Percentiles rank a stretch among this genome's conserved stretches.
Conservation (phyloP, 768 basidiomycete species). For the Mycena venus region DNA sequence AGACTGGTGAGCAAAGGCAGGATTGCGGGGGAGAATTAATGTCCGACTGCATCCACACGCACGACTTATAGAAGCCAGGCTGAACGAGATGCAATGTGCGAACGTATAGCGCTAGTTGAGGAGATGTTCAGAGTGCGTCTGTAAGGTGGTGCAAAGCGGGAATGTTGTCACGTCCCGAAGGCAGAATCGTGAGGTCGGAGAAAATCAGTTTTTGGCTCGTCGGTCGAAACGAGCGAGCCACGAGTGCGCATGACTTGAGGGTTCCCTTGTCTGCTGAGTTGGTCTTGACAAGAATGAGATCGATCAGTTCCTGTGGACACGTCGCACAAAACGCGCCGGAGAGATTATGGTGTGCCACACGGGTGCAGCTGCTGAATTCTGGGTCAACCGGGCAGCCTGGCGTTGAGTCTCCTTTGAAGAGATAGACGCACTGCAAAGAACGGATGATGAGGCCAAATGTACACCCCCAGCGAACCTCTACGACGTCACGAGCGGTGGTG, state of each 20-base stretch:
- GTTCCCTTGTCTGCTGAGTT: constrained; percentile 3
- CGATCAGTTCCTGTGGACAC: too few relatives aligned
- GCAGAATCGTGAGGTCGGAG: too few relatives aligned
- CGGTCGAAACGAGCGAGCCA: too few relatives aligned
- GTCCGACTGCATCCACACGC: constrained; percentile 14
- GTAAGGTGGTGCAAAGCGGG: too few relatives aligned
- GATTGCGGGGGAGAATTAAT: constrained; percentile 11
- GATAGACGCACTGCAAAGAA: constrained; percentile 2
- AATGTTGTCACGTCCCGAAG: too few relatives aligned
- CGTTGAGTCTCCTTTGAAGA: constrained; percentile 6
- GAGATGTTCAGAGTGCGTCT: too few relatives aligned
- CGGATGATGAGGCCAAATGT: too few relatives aligned
- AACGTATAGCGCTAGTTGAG: constrained; percentile 9
- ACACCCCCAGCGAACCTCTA: background rate
- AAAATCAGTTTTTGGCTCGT: too few relatives aligned
- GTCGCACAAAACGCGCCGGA: too few relatives aligned
- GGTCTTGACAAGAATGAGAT: constrained; percentile 6
- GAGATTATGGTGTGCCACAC: too few relatives aligned
- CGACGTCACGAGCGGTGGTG: background rate
- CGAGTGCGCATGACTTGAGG: constrained; percentile 17
- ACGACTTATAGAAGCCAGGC: constrained; percentile 2
- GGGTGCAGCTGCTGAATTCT: constrained; percentile 11
- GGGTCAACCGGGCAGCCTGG: constrained; percentile 13
- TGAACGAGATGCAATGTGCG: constrained; percentile 10
- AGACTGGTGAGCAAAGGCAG: background rate